Base-by-base conservation (phyloP, 2,329 filamentous ascomycete species). In the Camillea tinctor region DNA sequence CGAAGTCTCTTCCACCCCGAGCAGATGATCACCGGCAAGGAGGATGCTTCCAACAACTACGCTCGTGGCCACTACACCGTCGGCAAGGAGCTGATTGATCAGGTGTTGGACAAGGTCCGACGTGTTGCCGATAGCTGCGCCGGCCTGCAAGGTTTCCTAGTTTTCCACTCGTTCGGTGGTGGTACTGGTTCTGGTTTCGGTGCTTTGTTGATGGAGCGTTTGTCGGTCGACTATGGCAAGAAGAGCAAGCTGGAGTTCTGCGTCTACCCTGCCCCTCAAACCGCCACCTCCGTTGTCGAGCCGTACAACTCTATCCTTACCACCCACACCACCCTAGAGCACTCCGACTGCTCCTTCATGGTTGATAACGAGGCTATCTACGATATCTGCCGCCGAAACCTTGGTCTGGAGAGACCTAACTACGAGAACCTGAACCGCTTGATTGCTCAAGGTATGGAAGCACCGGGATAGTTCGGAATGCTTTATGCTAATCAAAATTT, bases 241-340 rank as follows among this genome's bases (percentile, higher is more conserved):
- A 99, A 99, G 90, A 96, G 91, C 87, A 99, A 99, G 89, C 88
- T 99, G 67, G 95, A 99, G 82, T 99, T 99, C 86, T 97, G 93
- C 75, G 93, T 99, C 75, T 99, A 99, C 84, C 95, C 95, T 74
- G 93, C 95, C 70, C 95, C 95, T 62, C 93, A 97, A 84, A 95
- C 95, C 69, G 92, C 94, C 71, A 97, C 94, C 73, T 96, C 95
- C 51, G 94, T 99, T 63, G 95, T 99, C 67, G 95, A 99, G 88
- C 95, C 95, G 63, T 99, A 99, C 88, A 99, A 99, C 88, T 97
- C 95, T 56, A 97, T 98, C 76, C 88, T 99, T 70, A 97, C 95
- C 72, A 98, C 95, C 66, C 95, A 99, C 88, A 98, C 93, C 76
- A 98, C 95, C 67, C 89, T 99, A 60, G 95, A 99, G 87, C 93